Evolutionary conservation across 805 yeast genomes (phyloP).

Genomic region (Candida verbasci): DNA sequence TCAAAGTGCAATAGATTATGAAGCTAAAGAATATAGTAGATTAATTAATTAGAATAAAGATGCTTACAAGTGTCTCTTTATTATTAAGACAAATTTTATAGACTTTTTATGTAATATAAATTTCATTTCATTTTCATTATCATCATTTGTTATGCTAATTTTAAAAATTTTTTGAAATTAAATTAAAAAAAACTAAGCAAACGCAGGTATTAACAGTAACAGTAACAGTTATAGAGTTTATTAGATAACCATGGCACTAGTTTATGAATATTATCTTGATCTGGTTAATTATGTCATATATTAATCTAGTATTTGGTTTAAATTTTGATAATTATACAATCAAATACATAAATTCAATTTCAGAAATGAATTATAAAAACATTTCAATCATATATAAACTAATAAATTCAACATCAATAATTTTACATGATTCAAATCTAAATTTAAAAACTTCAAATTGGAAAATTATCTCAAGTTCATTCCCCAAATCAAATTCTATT

Average conservation of each 20-base stretch:
- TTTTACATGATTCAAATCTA: conserved; percentile 1
- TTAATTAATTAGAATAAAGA: no score
- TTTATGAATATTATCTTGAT: background rate
- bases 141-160: no score
- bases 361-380: background rate
- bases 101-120: no score
- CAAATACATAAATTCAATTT: background rate
- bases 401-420: background rate
- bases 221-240: no score
- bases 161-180: no score
- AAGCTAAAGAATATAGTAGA: conserved; percentile 9
- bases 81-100: no score
- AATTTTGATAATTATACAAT: background rate
- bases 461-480: conserved; percentile 1
- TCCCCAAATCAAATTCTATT: background rate
- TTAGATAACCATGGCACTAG: no score
- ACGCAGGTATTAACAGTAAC: no score
- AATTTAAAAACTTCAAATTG: background rate
- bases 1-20: conserved; percentile 9
- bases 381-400: conserved; percentile 4
- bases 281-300: background rate
- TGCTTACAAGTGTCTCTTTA: no score
- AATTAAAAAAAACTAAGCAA: no score
- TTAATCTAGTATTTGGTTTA: background rate
- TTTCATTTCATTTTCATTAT: no score